Base-by-base conservation (phyloP, 2,329 filamentous ascomycete genomes). In the Massarina eburnea region DNA sequence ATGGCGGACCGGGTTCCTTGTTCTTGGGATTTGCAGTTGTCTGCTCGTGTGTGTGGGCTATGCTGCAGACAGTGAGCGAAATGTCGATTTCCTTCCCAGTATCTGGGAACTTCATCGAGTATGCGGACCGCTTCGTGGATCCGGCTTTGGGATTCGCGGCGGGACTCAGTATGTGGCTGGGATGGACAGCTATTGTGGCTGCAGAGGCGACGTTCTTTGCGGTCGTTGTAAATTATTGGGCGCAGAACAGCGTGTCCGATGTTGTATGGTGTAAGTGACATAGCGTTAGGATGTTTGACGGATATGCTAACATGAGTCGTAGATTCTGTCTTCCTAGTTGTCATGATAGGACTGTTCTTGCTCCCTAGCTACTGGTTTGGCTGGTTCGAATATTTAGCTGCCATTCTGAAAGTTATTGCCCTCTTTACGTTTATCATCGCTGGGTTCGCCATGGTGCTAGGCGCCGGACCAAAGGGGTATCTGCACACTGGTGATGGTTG, bases 81-180 rank as follows among this genome's bases (percentile, higher is more conserved):
- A 66, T 69, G 64, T 65, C 66, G 0, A 62, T 69, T 38, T 51
- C 57, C 6, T 68, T 65, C 14, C 59, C 57, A 35, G 49, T 64
- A 4, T 54, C 48, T 8, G 48, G 48, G 7, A 29, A 26, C 19
- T 51, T 51, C 36, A 40, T 46, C 19, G 39, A 36, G 14, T 45
- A 44, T 39, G 41, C 45, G 9, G 34, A 29, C 10, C 68, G 69
- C 42, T 73, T 70, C 52, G 62, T 72, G 41, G 66, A 71, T 55
- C 90, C 90, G 0, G 89, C 89, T 0, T 94, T 58, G 41, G 53
- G 42, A 10, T 51, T 48, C 17, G 44, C 42, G 19, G 34, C 40
- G 4, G 38, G 43, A 2, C 40, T 36, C 34, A 41, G 46, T 15
- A 51, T 51, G 39, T 52, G 42, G 39, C 30, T 50, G 33, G 58